Evolutionary conservation across 108 stramenopile genomes (phyloP).

Genomic region (Cyclostephanos invisitatus): DNA sequence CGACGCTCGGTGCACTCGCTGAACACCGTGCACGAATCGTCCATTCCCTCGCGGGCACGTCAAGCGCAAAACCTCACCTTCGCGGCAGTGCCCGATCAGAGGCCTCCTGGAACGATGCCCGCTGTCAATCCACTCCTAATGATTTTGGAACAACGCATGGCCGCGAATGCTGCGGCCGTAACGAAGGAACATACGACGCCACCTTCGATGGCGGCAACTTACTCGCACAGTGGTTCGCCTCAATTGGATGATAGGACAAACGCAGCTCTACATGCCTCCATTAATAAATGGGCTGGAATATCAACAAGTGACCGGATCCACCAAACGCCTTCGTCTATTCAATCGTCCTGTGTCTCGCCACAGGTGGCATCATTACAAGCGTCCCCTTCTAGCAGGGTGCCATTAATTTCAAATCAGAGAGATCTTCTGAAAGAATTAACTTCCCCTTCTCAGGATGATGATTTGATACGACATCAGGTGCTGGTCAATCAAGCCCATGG

Average conservation of each 20-base stretch:
- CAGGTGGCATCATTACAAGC: neutral
- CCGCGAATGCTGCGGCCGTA: constrained; percentile 9
- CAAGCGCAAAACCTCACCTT: constrained; percentile 12
- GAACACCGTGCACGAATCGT: constrained; percentile 8
- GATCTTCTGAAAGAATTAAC: constrained; percentile 4
- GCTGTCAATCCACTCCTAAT: constrained; percentile 36
- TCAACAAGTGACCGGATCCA: neutral
- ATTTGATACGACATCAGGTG: neutral
- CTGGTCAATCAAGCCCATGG: neutral
- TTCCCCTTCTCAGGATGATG: neutral
- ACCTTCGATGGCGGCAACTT: constrained; percentile 1
- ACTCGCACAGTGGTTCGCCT: neutral
- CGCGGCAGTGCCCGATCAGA: neutral
- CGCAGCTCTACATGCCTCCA: constrained; percentile 30
- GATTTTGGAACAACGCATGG: constrained; percentile 47
- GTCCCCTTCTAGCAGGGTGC: neutral
- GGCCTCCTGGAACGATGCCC: neutral
- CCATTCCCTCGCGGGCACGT: neutral
- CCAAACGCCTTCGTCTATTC: neutral
- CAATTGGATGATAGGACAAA: constrained; percentile 2
- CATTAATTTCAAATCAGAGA: neutral
- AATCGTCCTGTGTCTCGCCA: neutral
- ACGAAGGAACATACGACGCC: neutral
- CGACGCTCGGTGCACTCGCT: constrained; percentile 27
- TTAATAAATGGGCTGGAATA: constrained; percentile 40